These are phyloP conservation scores for Dryadomyces quercivorus DNA, from an alignment of 2,329 filamentous ascomycete genomes.

Conservation along the genomic window DNA sequence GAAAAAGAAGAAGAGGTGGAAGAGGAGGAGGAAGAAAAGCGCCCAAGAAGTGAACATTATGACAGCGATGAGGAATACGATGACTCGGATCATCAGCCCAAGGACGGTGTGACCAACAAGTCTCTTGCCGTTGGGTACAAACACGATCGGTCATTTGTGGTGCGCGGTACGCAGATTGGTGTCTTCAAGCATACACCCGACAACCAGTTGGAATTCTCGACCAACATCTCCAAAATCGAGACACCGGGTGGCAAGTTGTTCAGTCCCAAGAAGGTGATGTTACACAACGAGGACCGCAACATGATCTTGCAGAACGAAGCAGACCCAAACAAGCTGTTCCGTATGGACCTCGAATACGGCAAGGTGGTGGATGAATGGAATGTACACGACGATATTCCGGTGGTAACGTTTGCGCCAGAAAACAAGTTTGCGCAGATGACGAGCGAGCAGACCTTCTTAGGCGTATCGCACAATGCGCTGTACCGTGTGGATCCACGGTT, in stretches of 20 bases:
- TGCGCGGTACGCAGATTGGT: conserved; percentile 93
- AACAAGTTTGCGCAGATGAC: conserved; percentile 99
- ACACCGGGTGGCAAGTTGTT: conserved; percentile 80
- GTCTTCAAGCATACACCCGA: conserved; percentile 95
- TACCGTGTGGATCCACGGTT: conserved; percentile 90
- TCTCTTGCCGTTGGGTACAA: conserved; percentile 95
- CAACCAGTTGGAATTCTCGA: conserved; percentile 90
- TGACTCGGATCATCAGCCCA: conserved; percentile 59
- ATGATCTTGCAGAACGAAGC: conserved; percentile 76
- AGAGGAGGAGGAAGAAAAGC: conserved; percentile 44
- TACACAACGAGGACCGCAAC: conserved; percentile 80
- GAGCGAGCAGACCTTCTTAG: conserved; percentile 85
- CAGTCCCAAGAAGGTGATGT: conserved; percentile 92
- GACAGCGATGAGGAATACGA: conserved; percentile 58
- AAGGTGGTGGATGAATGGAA: conserved; percentile 99
- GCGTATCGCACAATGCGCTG: conserved; percentile 82
- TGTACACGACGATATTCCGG: conserved; percentile 88
- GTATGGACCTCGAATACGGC: conserved; percentile 95
- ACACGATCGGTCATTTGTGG: conserved; percentile 92
- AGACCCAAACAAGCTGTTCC: conserved; percentile 83
- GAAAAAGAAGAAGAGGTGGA: conserved; percentile 38
- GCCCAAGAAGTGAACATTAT: conserved; percentile 42
- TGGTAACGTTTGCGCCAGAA: conserved; percentile 84
- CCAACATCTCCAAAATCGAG: conserved; percentile 91
- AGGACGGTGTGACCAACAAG: conserved; percentile 71